Conservation (phyloP, 2,329 filamentous ascomycete genomes). For the Colletotrichum falcatum region DNA sequence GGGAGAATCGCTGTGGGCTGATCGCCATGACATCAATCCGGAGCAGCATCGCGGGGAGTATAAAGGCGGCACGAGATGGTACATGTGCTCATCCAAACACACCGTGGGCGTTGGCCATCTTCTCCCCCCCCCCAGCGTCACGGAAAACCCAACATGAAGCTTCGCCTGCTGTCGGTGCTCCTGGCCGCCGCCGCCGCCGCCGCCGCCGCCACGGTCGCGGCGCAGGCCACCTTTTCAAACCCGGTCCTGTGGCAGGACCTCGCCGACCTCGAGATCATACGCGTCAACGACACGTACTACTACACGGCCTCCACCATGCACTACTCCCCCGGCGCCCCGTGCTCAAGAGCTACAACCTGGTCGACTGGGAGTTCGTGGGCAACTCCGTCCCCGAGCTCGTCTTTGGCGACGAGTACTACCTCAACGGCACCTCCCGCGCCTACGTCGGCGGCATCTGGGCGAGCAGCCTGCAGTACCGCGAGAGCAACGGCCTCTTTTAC, state of each 20-base stretch:
- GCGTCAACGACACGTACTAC: slow-evolving; percentile 53
- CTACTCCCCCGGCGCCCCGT: slow-evolving; percentile 63
- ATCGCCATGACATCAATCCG: neutral
- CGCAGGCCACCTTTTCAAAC: slow-evolving; percentile 53
- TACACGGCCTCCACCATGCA: slow-evolving; percentile 63
- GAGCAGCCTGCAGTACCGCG: slow-evolving; percentile 53
- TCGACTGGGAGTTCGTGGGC: slow-evolving; percentile 56
- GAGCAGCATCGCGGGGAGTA: neutral
- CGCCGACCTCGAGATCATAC: slow-evolving; percentile 63
- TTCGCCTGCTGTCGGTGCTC: slow-evolving; percentile 1
- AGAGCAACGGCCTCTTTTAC: slow-evolving; percentile 41
- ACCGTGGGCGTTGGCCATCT: neutral
- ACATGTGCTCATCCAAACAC: neutral
- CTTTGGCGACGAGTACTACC: slow-evolving; percentile 60
- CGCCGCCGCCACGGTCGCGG: neutral
- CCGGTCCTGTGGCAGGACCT: slow-evolving; percentile 64
- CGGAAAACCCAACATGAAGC: slow-evolving; percentile 21
- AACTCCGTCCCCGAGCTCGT: slow-evolving; percentile 52
- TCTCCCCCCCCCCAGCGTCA: too few relatives aligned
- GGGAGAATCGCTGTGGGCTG: neutral
- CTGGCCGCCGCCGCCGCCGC: neutral
- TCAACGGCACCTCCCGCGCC: slow-evolving; percentile 55
- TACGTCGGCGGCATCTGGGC: slow-evolving; percentile 68
- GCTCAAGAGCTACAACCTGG: slow-evolving; percentile 61
- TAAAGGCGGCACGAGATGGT: neutral